A percentile compares a stretch with the other conserved stretches of the same genome.
Conservation (phyloP, 202 grass and related monocot species). For the Setaria viridis region DNA sequence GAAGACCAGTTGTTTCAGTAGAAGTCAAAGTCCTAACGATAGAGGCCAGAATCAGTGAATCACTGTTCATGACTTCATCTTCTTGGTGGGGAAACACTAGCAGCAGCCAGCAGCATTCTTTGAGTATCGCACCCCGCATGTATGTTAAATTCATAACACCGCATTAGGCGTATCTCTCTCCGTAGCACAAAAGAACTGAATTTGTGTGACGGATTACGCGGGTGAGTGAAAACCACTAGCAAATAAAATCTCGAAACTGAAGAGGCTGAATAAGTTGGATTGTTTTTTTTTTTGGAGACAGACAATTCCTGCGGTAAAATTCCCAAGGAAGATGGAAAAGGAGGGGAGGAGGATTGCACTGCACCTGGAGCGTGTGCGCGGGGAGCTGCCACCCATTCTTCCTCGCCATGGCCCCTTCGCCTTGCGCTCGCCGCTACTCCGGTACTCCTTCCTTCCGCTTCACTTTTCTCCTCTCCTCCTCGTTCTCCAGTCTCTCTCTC, state of each 20-base stretch:
- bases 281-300: neutral
- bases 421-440: too few species aligned
- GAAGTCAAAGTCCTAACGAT: neutral
- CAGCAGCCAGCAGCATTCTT: neutral
- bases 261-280: neutral
- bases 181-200: neutral
- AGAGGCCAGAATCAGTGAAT: neutral
- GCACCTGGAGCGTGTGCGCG: constrained; percentile 86
- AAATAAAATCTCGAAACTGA: constrained; percentile 9
- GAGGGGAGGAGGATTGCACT: neutral
- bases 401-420: constrained; percentile 58
- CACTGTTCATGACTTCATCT: neutral
- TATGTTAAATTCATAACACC: neutral
- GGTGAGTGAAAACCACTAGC: neutral
- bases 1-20: constrained; percentile 6
- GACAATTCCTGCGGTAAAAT: neutral
- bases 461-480: neutral
- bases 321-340: neutral
- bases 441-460: neutral
- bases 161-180: neutral
- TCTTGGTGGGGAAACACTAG: neutral
- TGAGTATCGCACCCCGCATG: neutral
- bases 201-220: neutral
- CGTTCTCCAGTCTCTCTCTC: neutral
- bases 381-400: constrained; percentile 93